A percentile compares a stretch with the other conserved stretches of the same genome.
Conservation (phyloP, 345 rosid genomes). For the Murraya paniculata region DNA sequence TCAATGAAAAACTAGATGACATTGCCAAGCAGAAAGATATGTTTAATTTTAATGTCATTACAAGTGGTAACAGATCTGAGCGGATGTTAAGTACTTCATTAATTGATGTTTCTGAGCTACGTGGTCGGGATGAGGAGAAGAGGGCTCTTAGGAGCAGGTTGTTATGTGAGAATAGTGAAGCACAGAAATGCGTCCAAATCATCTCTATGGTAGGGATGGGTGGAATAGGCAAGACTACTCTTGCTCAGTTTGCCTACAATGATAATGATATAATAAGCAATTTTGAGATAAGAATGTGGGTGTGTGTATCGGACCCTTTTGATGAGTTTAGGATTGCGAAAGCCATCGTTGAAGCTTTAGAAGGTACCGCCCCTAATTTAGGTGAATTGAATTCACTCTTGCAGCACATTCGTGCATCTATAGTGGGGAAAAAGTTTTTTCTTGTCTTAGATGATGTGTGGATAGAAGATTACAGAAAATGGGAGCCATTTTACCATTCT, state of each 20-base stretch:
- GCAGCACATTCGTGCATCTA: neutral
- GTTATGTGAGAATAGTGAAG: neutral
- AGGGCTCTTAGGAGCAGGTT: neutral
- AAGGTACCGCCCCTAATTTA: neutral
- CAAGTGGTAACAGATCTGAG: neutral
- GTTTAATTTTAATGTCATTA: neutral
- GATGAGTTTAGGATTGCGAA: neutral
- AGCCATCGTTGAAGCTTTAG: neutral
- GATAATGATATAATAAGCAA: neutral
- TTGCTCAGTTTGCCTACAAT: neutral
- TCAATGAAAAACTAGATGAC: neutral
- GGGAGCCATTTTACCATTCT: neutral
- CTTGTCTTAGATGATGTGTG: neutral
- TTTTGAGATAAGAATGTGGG: neutral
- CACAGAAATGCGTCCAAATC: neutral
- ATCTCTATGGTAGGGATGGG: slow-evolving; percentile 4
- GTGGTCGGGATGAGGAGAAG: neutral
- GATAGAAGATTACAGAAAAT: neutral
- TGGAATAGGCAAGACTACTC: neutral
- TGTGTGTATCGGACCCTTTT: neutral
- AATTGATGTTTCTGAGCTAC: neutral
- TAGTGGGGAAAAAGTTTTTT: neutral
- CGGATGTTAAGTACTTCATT: neutral
- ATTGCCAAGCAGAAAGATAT: neutral
- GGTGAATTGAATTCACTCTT: neutral